Base-by-base conservation (phyloP, 2,329 filamentous ascomycete genomes). In the Fusarium virguliforme region DNA sequence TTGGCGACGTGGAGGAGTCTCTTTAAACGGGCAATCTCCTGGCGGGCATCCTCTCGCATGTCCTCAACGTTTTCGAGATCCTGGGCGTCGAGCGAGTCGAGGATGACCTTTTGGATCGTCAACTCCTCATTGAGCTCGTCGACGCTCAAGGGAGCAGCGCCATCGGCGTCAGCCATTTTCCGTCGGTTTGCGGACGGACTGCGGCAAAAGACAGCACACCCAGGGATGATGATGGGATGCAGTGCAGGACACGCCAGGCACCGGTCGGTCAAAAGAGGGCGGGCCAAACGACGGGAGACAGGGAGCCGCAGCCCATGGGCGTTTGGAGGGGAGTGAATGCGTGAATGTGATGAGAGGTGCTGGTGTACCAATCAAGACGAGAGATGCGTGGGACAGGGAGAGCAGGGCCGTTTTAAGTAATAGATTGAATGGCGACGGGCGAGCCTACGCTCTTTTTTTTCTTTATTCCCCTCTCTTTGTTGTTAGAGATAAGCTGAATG, bases 41-140 rank as follows among this genome's bases (percentile, higher is more conserved):
- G 34, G n/a, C 35, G 64, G 35, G 75, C 74, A 56, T 77, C 74
- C 12, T 57, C 54, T 15, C 79, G 75, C 68, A 79, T 77, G 13
- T 72, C 62, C 34, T 81, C 79, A 37, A 76, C 77, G 15, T 73
- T 78, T 6, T 77, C 74, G 58, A 74, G 76, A 7, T 65, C 58
- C 35, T 72, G 72, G 26, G 58, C 67, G 22, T 67, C 40, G n/a
- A 87, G 79, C 2, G 84, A 86, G 8, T 74, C 69, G 4, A 87
- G 77, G 22, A 87, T 79, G 55, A 83, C 82, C 51, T 77, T 77
- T 64, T 85, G 81, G 22, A 85, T 78, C 34, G 72, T 77, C 65
- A 87, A 74, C 61, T 86, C 84, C 53, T 85, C 82, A 18, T 69
- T 70, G 22, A 85, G 70, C 18, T 74, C 75, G 51, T 77, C 72